Base-by-base conservation (phyloP, 2,329 filamentous ascomycete genomes). In the Pseudogymnoascus sp. region DNA sequence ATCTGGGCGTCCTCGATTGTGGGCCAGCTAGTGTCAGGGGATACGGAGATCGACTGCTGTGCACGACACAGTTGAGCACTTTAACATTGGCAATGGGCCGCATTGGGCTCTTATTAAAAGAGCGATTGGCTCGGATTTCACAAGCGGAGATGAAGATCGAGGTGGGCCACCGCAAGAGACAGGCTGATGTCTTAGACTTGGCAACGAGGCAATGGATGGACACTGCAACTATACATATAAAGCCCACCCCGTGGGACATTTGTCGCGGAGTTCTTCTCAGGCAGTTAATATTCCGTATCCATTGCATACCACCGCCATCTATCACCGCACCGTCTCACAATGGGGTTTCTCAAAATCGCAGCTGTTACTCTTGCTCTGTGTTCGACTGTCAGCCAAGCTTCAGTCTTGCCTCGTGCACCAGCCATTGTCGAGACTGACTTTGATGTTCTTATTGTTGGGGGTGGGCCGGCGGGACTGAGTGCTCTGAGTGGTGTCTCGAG, bases 391-490 rank as follows among this genome's bases (percentile, higher is more conserved):
- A 62, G 33, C 61, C 63, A 26, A 21, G 37, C 26, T 31, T 61
- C 21, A 37, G 60, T 31, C 43, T 39, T 38, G 29, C 35, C 33
- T 26, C 58, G 26, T n/a, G 60, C 12, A 49, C 52, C 41, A 14
- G 37, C 12, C 5, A 35, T 62, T 31, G 8, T 45, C 7, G 23
- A 11, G 12, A 60, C 39, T 12, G 61, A 64, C n/a, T 61, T 60
- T 29, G 74, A 74, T 61, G 72, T 72, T 29, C 60, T 75, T 0
- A 72, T 77, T 61, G 65, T 76, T n/a, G 78, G 78, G 49, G 74
- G 69, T 23, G 78, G 78, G 0, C 78, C 77, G 3, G 76, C 77
- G 0, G 78, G 78, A 2, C 72, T 81, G 1, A 69, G 74, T 3
- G 73, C 74, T 3, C 74, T 76, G 0, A 69, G 74, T 2, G 69